Evolutionary conservation across 2,329 filamentous ascomycete species (phyloP).

Genomic region (Calonectria crousiana): DNA sequence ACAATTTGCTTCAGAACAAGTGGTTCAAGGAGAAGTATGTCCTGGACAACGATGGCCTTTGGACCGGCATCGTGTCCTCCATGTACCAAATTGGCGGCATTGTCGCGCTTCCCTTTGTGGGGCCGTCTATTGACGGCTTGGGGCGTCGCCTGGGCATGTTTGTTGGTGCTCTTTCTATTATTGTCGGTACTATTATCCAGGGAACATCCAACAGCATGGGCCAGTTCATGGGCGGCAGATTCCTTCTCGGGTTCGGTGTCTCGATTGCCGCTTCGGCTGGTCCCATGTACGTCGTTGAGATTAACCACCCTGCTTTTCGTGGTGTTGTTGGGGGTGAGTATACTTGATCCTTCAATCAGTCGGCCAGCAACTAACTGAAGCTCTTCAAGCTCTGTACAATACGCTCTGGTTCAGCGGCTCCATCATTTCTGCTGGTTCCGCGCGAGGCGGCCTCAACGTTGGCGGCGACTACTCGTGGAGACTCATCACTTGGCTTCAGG

Average conservation of each 20-base stretch:
- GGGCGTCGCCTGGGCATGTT: constrained; percentile 55
- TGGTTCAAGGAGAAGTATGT: constrained; percentile 55
- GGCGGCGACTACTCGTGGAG: constrained; percentile 54
- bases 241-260: constrained; percentile 67
- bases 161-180: constrained; percentile 56
- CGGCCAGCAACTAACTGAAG: not conserved
- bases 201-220: constrained; percentile 52
- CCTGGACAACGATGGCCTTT: constrained; percentile 57
- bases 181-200: constrained; percentile 60
- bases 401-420: constrained; percentile 61
- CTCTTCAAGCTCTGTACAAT: constrained; percentile 50
- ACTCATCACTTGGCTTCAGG: constrained; percentile 59
- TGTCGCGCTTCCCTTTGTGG: constrained; percentile 59
- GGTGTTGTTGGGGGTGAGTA: constrained; percentile 53
- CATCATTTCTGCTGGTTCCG: constrained; percentile 63
- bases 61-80: constrained; percentile 62
- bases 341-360: not conserved
- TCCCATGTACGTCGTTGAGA: constrained; percentile 61
- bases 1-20: constrained; percentile 59
- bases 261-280: constrained; percentile 59
- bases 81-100: constrained; percentile 67
- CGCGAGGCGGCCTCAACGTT: constrained; percentile 57
- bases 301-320: constrained; percentile 60
- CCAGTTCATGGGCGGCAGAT: constrained; percentile 68
- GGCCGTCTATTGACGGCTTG: constrained; percentile 59